Conservation (phyloP, 73 alveolate species). For the Paramecium tetraurelia region DNA sequence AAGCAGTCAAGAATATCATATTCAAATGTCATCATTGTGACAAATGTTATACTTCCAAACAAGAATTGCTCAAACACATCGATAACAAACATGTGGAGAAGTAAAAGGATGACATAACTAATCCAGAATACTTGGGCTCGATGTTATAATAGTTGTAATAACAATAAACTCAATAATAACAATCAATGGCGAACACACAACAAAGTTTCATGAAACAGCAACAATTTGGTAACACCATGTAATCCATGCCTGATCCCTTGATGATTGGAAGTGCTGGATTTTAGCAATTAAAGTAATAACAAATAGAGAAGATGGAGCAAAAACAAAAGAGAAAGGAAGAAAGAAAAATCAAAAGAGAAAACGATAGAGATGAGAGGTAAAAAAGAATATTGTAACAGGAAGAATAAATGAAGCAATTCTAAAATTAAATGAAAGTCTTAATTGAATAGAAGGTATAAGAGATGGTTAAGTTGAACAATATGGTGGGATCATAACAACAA, state of each 20-base stretch:
- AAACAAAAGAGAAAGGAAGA: slow-evolving; percentile 14
- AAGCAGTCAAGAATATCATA: neutral
- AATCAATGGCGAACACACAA: neutral
- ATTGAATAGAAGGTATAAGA: neutral
- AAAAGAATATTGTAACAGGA: neutral
- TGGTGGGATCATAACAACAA: neutral
- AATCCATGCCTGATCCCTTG: neutral
- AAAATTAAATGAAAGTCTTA: neutral
- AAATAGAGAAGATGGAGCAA: neutral
- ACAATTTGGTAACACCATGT: neutral
- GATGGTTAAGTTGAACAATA: neutral
- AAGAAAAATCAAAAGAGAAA: slow-evolving; percentile 32
- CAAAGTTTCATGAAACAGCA: neutral
- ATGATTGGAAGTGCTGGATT: slow-evolving; percentile 5
- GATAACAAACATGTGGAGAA: neutral
- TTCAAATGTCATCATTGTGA: slow-evolving; percentile 46
- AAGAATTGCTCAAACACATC: neutral
- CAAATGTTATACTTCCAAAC: neutral
- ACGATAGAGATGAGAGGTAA: neutral
- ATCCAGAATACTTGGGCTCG: slow-evolving; percentile 4
- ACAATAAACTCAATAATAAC: neutral
- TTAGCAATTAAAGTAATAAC: neutral
- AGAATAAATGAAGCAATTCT: neutral
- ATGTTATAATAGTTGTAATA: neutral
- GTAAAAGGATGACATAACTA: neutral